Percentiles rank a stretch among this genome's conserved stretches.
Conservation (phyloP, 306 rosid species). For the Corylus avellana region DNA sequence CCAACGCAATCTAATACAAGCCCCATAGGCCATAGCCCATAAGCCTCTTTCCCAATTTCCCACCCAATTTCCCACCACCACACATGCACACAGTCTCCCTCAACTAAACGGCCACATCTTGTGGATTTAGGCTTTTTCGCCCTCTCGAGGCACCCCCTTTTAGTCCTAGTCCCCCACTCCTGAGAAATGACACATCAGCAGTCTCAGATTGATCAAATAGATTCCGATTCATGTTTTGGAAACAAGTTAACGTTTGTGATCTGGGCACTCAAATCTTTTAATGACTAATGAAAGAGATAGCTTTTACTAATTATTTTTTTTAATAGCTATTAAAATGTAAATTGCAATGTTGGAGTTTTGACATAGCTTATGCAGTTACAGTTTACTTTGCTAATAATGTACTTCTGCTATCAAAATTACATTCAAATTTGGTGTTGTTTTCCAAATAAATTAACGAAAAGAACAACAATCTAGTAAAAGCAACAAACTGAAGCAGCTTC, state of each 20-base stretch:
- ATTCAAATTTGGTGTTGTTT: too few species aligned
- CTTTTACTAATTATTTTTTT: too few species aligned
- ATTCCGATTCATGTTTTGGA: conserved; percentile 31
- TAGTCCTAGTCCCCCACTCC: conserved; percentile 22
- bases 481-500: too few species aligned
- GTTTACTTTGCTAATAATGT: too few species aligned
- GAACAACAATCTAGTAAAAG: too few species aligned
- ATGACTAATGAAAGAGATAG: too few species aligned
- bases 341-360: too few species aligned
- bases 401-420: too few species aligned
- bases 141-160: conserved; percentile 28
- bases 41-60: conserved; percentile 6
- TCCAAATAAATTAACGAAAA: too few species aligned
- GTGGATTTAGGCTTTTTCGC: conserved; percentile 33
- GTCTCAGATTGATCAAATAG: neutral
- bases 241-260: conserved; percentile 21
- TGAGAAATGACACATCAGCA: neutral
- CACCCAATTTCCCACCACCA: conserved; percentile 11
- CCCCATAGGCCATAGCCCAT: neutral
- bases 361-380: too few species aligned
- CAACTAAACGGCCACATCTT: conserved; percentile 24
- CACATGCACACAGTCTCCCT: conserved; percentile 5
- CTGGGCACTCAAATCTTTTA: conserved; percentile 14
- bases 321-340: too few species aligned
- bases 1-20: conserved; percentile 26